phyloP scores from a whole-genome alignment of 192 early-diverging fungal species.

The Dissophora ornata region DNA sequence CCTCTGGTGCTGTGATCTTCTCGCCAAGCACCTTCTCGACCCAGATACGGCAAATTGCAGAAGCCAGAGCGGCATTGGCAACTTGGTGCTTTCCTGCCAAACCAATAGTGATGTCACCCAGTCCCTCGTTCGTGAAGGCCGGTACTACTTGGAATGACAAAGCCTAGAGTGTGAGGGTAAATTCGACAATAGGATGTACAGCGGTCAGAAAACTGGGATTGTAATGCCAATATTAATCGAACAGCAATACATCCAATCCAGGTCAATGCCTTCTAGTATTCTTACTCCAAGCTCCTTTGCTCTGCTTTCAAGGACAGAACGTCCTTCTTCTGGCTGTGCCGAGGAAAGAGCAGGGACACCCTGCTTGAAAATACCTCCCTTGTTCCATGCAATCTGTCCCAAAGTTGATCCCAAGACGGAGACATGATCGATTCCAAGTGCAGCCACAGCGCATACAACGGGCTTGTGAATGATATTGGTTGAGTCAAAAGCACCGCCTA shows the following conservation, averaged over 20 bases:
- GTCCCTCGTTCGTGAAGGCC: constrained; percentile 22
- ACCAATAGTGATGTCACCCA: constrained; percentile 61
- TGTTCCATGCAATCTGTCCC: constrained; percentile 85
- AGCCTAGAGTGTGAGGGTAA: neutral
- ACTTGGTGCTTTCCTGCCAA: constrained; percentile 87
- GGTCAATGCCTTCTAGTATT: neutral
- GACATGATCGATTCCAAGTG: constrained; percentile 84
- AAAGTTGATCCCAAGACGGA: constrained; percentile 77
- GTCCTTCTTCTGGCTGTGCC: constrained; percentile 75
- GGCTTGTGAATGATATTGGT: constrained; percentile 82
- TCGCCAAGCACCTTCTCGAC: constrained; percentile 47
- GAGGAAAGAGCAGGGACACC: constrained; percentile 79
- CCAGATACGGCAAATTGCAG: constrained; percentile 79
- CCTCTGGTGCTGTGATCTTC: constrained; percentile 41
- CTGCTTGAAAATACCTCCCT: constrained; percentile 84
- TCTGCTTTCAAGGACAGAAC: constrained; percentile 73
- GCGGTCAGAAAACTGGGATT: no score
- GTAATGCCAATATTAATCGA: no score
- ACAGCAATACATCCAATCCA: no score
- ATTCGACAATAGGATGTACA: no score
- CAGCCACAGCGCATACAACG: constrained; percentile 82
- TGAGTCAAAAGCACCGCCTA: constrained; percentile 88
- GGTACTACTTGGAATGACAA: constrained; percentile 11
- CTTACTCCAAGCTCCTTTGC: constrained; percentile 75
- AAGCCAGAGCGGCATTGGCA: constrained; percentile 86